These are phyloP conservation scores for Papilionanthe hybrid DNA, from an alignment of 116 monocot species.

Conservation along the genomic window DNA sequence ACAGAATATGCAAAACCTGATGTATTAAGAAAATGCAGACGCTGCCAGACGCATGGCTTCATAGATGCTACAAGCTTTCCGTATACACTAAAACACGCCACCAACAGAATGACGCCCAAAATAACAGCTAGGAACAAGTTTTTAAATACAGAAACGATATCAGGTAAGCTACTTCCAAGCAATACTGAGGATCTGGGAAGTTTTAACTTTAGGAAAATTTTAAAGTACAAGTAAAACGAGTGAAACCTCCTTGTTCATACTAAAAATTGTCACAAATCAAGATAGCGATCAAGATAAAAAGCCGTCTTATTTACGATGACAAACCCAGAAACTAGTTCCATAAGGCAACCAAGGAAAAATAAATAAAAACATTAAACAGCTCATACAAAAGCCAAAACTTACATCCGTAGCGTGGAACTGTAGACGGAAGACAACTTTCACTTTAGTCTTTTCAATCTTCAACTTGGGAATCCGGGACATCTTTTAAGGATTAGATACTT, in stretches of 20 bases:
- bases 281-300: not conserved
- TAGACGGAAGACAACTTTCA: slow-evolving; percentile 89
- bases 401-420: slow-evolving; percentile 94
- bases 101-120: too few species aligned
- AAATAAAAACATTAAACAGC: not conserved
- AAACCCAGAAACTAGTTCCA: not conserved
- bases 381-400: slow-evolving; percentile 31
- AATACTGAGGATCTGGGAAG: not conserved
- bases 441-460: slow-evolving; percentile 91
- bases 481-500: slow-evolving; percentile 31
- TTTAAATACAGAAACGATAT: not conserved
- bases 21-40: not conserved
- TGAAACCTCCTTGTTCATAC: not conserved
- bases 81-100: not conserved
- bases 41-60: not conserved
- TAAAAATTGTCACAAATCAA: not conserved
- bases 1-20: not conserved
- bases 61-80: not conserved
- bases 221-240: not conserved
- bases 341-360: not conserved
- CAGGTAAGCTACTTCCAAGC: not conserved
- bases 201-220: not conserved
- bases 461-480: slow-evolving; percentile 96
- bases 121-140: not conserved
- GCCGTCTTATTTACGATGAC: not conserved